These are phyloP conservation scores for Fraxinus ornus DNA, from an alignment of 305 asterid species.

Conservation along the genomic window DNA sequence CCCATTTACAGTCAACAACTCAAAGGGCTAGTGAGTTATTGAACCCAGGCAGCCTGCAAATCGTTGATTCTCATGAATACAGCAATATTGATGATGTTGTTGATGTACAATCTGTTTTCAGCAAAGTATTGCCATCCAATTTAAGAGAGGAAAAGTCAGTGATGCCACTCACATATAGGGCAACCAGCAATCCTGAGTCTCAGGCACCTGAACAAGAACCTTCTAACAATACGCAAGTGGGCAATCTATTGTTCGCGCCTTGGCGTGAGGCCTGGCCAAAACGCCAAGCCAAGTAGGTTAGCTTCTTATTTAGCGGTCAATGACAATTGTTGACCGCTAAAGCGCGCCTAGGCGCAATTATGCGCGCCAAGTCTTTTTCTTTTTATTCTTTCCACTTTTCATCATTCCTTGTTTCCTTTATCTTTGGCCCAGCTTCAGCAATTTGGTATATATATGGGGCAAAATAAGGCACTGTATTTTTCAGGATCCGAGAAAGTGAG, in stretches of 20 bases:
- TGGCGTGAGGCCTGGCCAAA: too few species aligned
- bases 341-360: too few species aligned
- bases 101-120: constrained; percentile 34
- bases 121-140: constrained; percentile 28
- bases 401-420: constrained; percentile 73
- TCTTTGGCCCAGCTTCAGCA: constrained; percentile 47
- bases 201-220: constrained; percentile 50
- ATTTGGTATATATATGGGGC: constrained; percentile 37
- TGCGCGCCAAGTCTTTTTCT: constrained; percentile 31
- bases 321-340: too few species aligned
- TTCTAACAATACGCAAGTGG: constrained; percentile 42
- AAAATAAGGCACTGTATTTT: constrained; percentile 20
- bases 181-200: constrained; percentile 36
- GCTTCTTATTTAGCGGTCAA: too few species aligned
- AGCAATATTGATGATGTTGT: constrained; percentile 20
- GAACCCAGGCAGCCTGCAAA: constrained; percentile 12
- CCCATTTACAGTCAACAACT: constrained; percentile 22
- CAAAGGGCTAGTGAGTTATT: constrained; percentile 20
- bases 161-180: constrained; percentile 31
- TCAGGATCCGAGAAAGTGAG: constrained; percentile 76
- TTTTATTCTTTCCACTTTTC: constrained; percentile 39
- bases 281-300: too few species aligned
- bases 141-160: constrained; percentile 26
- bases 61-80: constrained; percentile 21
- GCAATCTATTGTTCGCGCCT: too few species aligned